Base-by-base conservation (phyloP, 441 rosid species). In the Oxalis stricta region DNA sequence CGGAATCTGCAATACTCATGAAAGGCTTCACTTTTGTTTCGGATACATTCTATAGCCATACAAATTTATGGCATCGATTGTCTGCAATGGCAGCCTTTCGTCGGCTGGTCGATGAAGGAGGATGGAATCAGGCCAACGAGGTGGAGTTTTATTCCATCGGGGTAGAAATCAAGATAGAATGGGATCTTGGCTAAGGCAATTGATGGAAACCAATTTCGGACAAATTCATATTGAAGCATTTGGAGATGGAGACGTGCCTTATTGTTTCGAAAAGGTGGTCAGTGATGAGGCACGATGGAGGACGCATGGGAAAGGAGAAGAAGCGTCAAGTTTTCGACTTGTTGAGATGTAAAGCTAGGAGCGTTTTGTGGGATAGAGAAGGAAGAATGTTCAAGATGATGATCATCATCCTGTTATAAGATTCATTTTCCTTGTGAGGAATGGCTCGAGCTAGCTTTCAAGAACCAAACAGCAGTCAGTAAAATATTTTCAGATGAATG, bases 221-320 rank as follows among this genome's bases (percentile, higher is more conserved):
- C 32, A 17, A 1, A 72, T 69, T 0, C 2, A 14, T 0, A 39
- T 66, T 7, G 70, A 70, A 50, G 44, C 29, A 7, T 72, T 75
- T 40, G 13, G 32, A 6, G 50, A 66, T 18, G 40, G 12, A 13
- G 38, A 59, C n/a, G n/a, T n/a, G 14, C 64, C 81, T 2, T 58
- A 63, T 40, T 84, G 95, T 55, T 84, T 81, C 4, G 77, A 74
- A 42, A 76, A 76, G 49, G 73, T 75, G 0, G 81, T 80, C n/a
- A 31, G 84, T 76, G 37, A 81, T 72, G 85, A 73, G 92, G 54
- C 92, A 76, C 43, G 72, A 69, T 17, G 83, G 76, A 33, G 91
- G 84, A 24, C 84, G 82, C 10, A 75, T 80, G 84, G 71, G 84
- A 14, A 68, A 66, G 46, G 70, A 68, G 38, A 70, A 65, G 45